Evolutionary conservation across 1,284 basidiomycete species (phyloP).

Genomic region (Filobasidium uniguttulatum): DNA sequence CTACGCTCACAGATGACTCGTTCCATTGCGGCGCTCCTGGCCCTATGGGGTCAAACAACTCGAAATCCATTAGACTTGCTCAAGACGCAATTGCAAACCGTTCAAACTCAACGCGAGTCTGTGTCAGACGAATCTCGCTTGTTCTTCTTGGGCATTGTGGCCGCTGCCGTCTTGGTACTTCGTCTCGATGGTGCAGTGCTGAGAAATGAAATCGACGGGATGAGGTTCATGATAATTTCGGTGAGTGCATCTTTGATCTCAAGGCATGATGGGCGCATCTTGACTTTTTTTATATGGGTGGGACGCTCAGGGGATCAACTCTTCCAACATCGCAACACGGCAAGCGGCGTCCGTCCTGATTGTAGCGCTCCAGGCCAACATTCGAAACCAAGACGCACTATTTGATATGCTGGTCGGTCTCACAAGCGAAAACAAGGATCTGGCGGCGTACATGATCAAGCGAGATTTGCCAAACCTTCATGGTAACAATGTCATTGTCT

Average conservation of each 20-base stretch:
- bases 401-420: constrained; percentile 24
- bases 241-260: neutral
- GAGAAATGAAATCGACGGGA: neutral
- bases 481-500: neutral
- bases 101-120: neutral
- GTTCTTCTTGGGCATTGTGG: constrained; percentile 3
- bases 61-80: neutral
- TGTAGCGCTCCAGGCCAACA: constrained; percentile 26
- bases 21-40: constrained; percentile 5
- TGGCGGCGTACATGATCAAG: constrained; percentile 30
- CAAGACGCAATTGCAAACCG: neutral
- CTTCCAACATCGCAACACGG: constrained; percentile 13
- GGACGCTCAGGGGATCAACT: neutral
- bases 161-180: neutral
- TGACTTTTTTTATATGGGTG: no score
- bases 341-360: constrained; percentile 28
- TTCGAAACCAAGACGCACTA: constrained; percentile 21
- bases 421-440: constrained; percentile 21
- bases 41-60: constrained; percentile 4
- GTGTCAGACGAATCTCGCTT: neutral
- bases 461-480: constrained; percentile 16
- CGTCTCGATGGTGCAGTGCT: neutral
- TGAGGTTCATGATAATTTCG: constrained; percentile 2
- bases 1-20: neutral
- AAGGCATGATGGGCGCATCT: neutral